Evolutionary conservation across 257 asterid genomes (phyloP), one percentile per base, ranked within the genome.

Genomic region (Thymus mandschuricus): DNA sequence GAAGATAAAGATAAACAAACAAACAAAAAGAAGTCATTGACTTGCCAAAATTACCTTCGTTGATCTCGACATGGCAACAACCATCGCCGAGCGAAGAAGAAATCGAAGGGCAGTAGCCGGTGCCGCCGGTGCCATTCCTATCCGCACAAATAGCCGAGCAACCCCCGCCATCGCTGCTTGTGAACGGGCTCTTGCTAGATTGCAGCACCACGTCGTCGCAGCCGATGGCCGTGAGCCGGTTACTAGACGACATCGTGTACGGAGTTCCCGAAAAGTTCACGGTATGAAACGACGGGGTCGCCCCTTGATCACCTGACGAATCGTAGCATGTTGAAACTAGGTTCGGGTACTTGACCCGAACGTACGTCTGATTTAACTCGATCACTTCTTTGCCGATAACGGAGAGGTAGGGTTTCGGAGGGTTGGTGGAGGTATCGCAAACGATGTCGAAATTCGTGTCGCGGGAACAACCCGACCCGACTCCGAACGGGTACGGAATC

Each of bases 361-460:
- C 12, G 3, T 31, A 51, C 0, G 74, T 28, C 7, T 11, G 30
- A 10, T 31, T 56, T 11, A 56, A 6, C 2, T 41, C 43, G 12
- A 43, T n/a, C 43, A 69, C 30, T 30, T 45, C 31, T 12, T 13
- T 44, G 28, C 5, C 9, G 2, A 8, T 30, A 8, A 12, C 57
- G 55, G 57, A 43, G 35, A 57, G 74, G 74, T 56, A 57, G 56
- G 74, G 13, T 43, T 55, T 69, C 4, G 74, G 27, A 41, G 59
- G 56, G 28, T 9, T 2, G 10, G 51, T 43, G 48, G 48, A 43
- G 7, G 48, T 43, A 2, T 43, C 2, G 48, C 48, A 43, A 1
- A 0, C 0, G 49, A 44, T 8, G 12, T 0, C 0, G 2, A 44
- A 44, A 1, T 0, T 7, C 12, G 12, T 0, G 12, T 44, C 12